A percentile compares a stretch with the other conserved stretches of the same genome.
phyloP scores from a whole-genome alignment of 768 basidiomycete species.

The Podaxis sp. region DNA sequence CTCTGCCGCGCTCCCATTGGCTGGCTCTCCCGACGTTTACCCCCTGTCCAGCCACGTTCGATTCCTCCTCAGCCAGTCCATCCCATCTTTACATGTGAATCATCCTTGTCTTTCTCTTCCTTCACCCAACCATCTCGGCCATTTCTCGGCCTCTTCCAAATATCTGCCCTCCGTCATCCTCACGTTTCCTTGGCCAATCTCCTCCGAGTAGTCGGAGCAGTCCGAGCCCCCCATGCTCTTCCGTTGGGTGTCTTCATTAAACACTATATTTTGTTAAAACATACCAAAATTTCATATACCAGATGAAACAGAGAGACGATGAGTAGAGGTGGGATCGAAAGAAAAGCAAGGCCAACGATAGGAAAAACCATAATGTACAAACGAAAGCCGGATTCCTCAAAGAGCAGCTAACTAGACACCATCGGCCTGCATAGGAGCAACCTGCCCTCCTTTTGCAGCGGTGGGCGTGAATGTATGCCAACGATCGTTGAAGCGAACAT shows the following conservation, averaged over 20 bases:
- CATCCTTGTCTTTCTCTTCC: neutral
- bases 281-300: neutral
- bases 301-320: neutral
- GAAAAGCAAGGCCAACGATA: too few relatives aligned
- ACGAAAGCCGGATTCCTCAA: neutral
- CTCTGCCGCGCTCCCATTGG: conserved; percentile 11
- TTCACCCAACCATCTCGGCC: neutral
- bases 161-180: neutral
- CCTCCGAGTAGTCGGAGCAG: neutral
- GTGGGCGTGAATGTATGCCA: conserved; percentile 92
- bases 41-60: conserved; percentile 6
- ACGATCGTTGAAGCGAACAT: conserved; percentile 93
- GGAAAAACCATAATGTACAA: conserved; percentile 3
- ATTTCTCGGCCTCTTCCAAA: neutral
- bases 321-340: neutral
- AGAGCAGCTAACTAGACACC: conserved; percentile 17
- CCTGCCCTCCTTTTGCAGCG: conserved; percentile 84
- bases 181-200: neutral
- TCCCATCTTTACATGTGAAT: neutral
- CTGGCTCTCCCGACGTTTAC: conserved; percentile 7
- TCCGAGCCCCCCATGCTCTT: neutral
- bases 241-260: neutral
- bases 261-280: neutral
- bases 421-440: conserved; percentile 65
- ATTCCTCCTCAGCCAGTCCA: neutral